These are phyloP conservation scores for Pseudomonodictys pantanalensis DNA, from an alignment of 495 filamentous ascomycete genomes.

Conservation along the genomic window DNA sequence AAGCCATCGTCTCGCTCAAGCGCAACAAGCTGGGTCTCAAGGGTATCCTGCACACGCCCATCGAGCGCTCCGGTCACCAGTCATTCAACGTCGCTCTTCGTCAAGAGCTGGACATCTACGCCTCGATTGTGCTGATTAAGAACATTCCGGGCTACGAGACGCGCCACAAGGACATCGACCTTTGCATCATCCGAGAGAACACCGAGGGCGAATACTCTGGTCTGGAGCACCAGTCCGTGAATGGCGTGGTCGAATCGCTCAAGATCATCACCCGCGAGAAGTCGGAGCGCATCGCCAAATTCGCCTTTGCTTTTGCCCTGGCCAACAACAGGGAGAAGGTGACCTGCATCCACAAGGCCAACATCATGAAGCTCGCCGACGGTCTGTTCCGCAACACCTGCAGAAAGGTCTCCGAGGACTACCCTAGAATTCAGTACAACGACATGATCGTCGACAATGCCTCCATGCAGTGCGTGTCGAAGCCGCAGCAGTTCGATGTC, in stretches of 20 bases:
- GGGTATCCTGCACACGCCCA: conserved; percentile 94
- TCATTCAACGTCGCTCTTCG: conserved; percentile 99
- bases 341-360: conserved; percentile 99
- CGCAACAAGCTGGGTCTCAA: conserved; percentile 98
- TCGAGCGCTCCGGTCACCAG: conserved; percentile 95
- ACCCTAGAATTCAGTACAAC: conserved; percentile 87
- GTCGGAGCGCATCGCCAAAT: conserved; percentile 97
- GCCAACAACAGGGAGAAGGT: conserved; percentile 99
- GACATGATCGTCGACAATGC: conserved; percentile 99
- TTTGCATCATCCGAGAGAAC: conserved; percentile 99
- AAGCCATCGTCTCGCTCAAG: conserved; percentile 90
- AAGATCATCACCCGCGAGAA: conserved; percentile 99
- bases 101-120: conserved; percentile 99
- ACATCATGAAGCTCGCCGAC: conserved; percentile 99
- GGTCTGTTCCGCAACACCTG: conserved; percentile 98
- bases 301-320: conserved; percentile 94
- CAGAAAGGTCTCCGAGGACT: conserved; percentile 86
- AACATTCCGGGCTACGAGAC: conserved; percentile 98
- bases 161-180: conserved; percentile 91
- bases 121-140: conserved; percentile 96
- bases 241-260: conserved; percentile 95
- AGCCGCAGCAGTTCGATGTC: conserved; percentile 97
- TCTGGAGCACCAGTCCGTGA: conserved; percentile 95
- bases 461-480: conserved; percentile 95
- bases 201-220: conserved; percentile 99